Conservation (phyloP, 139 green algal genomes). For the Pleodorina starrii region DNA sequence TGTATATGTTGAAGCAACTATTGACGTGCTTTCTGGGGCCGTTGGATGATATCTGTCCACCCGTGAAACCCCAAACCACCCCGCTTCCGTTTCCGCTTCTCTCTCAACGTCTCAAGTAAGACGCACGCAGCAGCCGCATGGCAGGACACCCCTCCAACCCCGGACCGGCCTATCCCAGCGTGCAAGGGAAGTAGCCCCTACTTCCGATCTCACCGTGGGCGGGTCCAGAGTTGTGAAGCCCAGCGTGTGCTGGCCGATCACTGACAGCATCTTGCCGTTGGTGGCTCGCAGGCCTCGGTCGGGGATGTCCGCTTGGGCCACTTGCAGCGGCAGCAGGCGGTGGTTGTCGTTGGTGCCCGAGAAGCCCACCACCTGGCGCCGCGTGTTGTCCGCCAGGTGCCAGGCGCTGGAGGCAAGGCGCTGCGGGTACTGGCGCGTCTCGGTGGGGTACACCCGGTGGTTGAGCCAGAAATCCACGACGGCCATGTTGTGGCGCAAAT, state of each 20-base stretch:
- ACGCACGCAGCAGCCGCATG: no score
- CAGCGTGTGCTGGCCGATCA: constrained; percentile 59
- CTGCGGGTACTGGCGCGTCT: constrained; percentile 65
- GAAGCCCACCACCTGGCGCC: constrained; percentile 56
- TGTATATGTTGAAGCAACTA: no score
- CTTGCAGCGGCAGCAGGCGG: constrained; percentile 69
- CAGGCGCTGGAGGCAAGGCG: constrained; percentile 68
- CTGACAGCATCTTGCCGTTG: constrained; percentile 76
- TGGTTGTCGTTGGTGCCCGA: constrained; percentile 78
- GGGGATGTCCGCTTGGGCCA: constrained; percentile 46
- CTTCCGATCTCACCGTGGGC: no score
- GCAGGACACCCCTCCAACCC: no score
- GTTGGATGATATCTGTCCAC: no score
- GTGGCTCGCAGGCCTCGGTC: constrained; percentile 56
- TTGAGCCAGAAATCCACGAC: constrained; percentile 72
- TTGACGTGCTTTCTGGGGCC: no score
- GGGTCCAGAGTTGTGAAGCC: background rate
- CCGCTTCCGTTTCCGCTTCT: no score
- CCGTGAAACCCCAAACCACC: no score
- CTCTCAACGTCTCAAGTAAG: no score
- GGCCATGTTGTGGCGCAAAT: constrained; percentile 69
- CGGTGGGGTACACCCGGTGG: constrained; percentile 55
- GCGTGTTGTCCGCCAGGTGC: constrained; percentile 69
- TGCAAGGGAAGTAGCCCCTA: no score
- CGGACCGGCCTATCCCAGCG: no score